A percentile compares a stretch with the other conserved stretches of the same genome.
Conservation (phyloP, 495 filamentous ascomycete species). For the Xylaria grammica region DNA sequence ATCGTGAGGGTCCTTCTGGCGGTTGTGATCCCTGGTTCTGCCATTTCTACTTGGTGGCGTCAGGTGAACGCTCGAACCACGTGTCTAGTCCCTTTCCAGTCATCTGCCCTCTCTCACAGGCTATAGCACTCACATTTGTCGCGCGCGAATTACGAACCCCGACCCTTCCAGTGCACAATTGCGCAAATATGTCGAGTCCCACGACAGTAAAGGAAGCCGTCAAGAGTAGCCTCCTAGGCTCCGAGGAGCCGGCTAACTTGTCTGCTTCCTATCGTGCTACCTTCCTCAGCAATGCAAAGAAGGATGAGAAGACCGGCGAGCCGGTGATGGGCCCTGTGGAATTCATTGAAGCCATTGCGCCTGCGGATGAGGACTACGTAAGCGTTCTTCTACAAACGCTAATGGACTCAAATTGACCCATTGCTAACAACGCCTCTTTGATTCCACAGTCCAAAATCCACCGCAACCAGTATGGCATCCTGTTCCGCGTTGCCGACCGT, state of each 20-base stretch:
- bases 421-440: slow-evolving; percentile 3
- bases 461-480: slow-evolving; percentile 89
- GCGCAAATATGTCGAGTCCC: slow-evolving; percentile 43
- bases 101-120: slow-evolving; percentile 1
- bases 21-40: slow-evolving; percentile 4
- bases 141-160: not conserved
- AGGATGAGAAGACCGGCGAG: slow-evolving; percentile 77
- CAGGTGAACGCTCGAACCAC: slow-evolving; percentile 11
- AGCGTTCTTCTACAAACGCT: slow-evolving; percentile 40
- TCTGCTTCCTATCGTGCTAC: slow-evolving; percentile 71
- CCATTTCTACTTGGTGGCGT: not conserved
- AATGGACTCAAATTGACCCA: not conserved
- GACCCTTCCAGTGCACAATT: slow-evolving; percentile 12
- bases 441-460: slow-evolving; percentile 90
- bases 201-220: slow-evolving; percentile 68
- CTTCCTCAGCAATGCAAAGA: slow-evolving; percentile 78
- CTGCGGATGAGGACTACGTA: slow-evolving; percentile 87
- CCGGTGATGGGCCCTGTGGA: slow-evolving; percentile 78
- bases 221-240: slow-evolving; percentile 78
- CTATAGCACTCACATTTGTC: not conserved
- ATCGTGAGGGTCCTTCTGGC: not conserved
- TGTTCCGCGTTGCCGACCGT: slow-evolving; percentile 89
- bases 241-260: slow-evolving; percentile 60
- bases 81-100: slow-evolving; percentile 12
- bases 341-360: slow-evolving; percentile 90